Evolutionary conservation across 805 yeast genomes (phyloP), one percentile per base, ranked within the genome.

Genomic region (Metschnikowia corniflorae): DNA sequence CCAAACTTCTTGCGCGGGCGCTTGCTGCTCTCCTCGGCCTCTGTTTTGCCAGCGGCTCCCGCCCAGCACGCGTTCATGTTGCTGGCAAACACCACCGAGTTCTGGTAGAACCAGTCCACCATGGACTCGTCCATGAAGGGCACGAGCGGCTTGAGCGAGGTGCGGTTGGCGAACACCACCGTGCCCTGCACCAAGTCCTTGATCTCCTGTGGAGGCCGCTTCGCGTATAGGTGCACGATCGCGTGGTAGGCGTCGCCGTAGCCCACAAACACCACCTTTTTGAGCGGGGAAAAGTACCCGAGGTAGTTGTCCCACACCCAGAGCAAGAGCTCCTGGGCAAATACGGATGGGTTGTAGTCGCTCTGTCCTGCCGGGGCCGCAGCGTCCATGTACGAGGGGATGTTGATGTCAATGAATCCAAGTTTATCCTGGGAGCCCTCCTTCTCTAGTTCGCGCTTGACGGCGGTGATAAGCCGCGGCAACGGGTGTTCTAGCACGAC

Each of bases 251-350:
- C 80, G 39, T 87, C 95, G 26, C 98, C 98, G 46, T 83, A 75
- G 6, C 97, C 97, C 25, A 89, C 73, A 55, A 91, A 79, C 1
- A 85, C 80, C 21, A 93, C 57, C 46, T 84, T 85, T 29, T 77
- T 66, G 29, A 85, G 77, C 35, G 75, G 74, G 12, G 56, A 49
- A 49, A 88, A 85, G 55, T 82, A 86, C 42, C 82, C 79, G 35
- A 93, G 63, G 53, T 86, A 87, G 56, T 88, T 86, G 57, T 91
- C 97, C 96, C 97, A 93, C 13, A 93, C 52, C 55, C 84, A 84
- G 8, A 85, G 58, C 29, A 87, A 54, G 1, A 84, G 69, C 51
- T 88, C 96, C 56, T 87, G 95, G 1, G 93, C 73, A 14, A 82
- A 73, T 8, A 77, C 76, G 20, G 76, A 69, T 22, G 83, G 78